These are phyloP conservation scores for Tremella mesenterica DNA, from an alignment of 768 basidiomycete species.

Conservation along the genomic window DNA sequence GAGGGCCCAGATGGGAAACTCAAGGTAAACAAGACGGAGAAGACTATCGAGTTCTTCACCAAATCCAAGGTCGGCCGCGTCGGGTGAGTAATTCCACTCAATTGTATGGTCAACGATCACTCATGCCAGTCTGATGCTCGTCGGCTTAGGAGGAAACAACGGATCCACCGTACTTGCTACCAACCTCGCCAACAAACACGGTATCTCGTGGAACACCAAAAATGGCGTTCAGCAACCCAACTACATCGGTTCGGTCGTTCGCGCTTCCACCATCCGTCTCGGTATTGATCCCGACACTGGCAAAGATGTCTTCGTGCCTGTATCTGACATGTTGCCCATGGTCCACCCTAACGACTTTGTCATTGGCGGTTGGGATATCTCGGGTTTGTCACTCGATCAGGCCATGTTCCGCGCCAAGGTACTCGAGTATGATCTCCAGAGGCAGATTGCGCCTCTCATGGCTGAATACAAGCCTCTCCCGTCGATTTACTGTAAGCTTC, in stretches of 20 bases:
- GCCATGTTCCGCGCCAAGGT: slow-evolving; percentile 91
- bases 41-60: slow-evolving; percentile 85
- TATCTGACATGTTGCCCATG: slow-evolving; percentile 90
- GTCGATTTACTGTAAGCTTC: slow-evolving; percentile 61
- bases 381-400: slow-evolving; percentile 68
- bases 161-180: slow-evolving; percentile 89
- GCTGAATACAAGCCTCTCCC: slow-evolving; percentile 72
- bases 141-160: slow-evolving; percentile 96
- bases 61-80: slow-evolving; percentile 75
- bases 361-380: slow-evolving; percentile 98
- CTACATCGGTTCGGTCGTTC: slow-evolving; percentile 93
- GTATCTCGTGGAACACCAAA: slow-evolving; percentile 92
- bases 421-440: slow-evolving; percentile 91
- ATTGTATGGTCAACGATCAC: slow-evolving; percentile 1
- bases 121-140: slow-evolving; percentile 73
- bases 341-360: slow-evolving; percentile 97
- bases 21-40: slow-evolving; percentile 66
- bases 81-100: slow-evolving; percentile 56
- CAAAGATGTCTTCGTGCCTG: slow-evolving; percentile 84
- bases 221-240: slow-evolving; percentile 84
- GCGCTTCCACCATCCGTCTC: slow-evolving; percentile 87
- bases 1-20: slow-evolving; percentile 63
- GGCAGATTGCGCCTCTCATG: slow-evolving; percentile 84
- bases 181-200: slow-evolving; percentile 89
- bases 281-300: slow-evolving; percentile 69